Evolutionary conservation across 1,284 basidiomycete genomes (phyloP), one percentile per base, ranked within the genome.

Genomic region (Fereydounia khargensis): DNA sequence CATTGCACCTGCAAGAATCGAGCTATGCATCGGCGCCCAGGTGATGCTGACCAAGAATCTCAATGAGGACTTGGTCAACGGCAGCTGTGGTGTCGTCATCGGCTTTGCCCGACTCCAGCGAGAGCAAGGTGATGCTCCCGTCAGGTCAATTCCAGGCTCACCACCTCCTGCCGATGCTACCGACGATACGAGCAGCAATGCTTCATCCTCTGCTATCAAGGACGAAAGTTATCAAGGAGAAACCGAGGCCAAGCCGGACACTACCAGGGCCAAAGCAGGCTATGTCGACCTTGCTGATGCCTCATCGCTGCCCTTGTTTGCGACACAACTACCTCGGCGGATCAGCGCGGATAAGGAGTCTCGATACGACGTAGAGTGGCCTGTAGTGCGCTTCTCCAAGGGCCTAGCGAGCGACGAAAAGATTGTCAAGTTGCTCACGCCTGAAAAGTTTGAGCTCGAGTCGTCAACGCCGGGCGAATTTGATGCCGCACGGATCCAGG

Each of bases 51-150:
- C 89, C 81, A 88, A 85, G 82, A 88, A 81, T 69, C 74, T 80
- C 4, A 85, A 86, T 58, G 82, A 84, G 35, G 80, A 80, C 31
- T 81, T 89, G 11, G 88, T 89, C 22, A 91, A 91, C 73, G 88
- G 88, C 0, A 85, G 84, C 10, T 81, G 88, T 61, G 88, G 88
- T 10, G 80, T 80, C 54, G 80, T 90, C 13, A 71, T 85, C n/a
- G 82, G 80, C 0, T 94, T 94, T 25, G 28, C 13, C 6, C n/a
- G n/a, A n/a, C n/a, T n/a, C n/a, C n/a, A n/a, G n/a, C n/a, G n/a
- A n/a, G n/a, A n/a, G n/a, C n/a, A n/a, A n/a, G n/a, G n/a, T n/a
- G n/a, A n/a, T n/a, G n/a, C n/a, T n/a, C n/a, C n/a, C n/a, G n/a
- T n/a, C n/a, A n/a, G n/a, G n/a, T n/a, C n/a, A n/a, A n/a, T n/a